phyloP scores from a whole-genome alignment of 1,284 basidiomycete species.

The Ceratobasidium sp. region DNA sequence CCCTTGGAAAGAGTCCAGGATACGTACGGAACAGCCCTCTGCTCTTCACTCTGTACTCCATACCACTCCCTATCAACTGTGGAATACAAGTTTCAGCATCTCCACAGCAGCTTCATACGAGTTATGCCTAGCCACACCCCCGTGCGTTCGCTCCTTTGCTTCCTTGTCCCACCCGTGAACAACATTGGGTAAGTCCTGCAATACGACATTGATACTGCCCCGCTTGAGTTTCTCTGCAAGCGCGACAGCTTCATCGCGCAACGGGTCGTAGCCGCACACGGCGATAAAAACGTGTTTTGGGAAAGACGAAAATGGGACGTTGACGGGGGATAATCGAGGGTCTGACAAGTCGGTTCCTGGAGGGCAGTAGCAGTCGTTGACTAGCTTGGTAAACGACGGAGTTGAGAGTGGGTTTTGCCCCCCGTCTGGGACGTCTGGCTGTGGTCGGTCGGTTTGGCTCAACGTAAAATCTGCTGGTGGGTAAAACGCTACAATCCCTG shows the following conservation, averaged over 20 bases:
- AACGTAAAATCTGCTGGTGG: constrained; percentile 25
- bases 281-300: constrained; percentile 32
- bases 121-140: constrained; percentile 15
- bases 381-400: constrained; percentile 6
- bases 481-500: constrained; percentile 39
- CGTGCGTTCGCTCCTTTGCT: constrained; percentile 25
- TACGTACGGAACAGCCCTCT: not conserved
- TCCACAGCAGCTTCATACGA: constrained; percentile 32
- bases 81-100: constrained; percentile 7
- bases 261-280: constrained; percentile 37
- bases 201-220: constrained; percentile 16
- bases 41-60: too few relatives aligned
- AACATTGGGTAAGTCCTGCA: constrained; percentile 14
- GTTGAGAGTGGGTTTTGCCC: constrained; percentile 11
- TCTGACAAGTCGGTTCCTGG: constrained; percentile 23
- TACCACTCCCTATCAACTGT: not conserved
- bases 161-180: constrained; percentile 35
- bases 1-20: not conserved
- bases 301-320: constrained; percentile 10
- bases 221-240: constrained; percentile 17
- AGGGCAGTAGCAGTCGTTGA: constrained; percentile 19
- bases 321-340: constrained; percentile 36
- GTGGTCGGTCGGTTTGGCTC: not conserved
- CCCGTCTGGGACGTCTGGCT: constrained; percentile 3
- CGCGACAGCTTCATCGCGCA: constrained; percentile 23